These are phyloP conservation scores for Geotrichum aggregatum DNA, from an alignment of 1,139 yeast species.

Conservation along the genomic window DNA sequence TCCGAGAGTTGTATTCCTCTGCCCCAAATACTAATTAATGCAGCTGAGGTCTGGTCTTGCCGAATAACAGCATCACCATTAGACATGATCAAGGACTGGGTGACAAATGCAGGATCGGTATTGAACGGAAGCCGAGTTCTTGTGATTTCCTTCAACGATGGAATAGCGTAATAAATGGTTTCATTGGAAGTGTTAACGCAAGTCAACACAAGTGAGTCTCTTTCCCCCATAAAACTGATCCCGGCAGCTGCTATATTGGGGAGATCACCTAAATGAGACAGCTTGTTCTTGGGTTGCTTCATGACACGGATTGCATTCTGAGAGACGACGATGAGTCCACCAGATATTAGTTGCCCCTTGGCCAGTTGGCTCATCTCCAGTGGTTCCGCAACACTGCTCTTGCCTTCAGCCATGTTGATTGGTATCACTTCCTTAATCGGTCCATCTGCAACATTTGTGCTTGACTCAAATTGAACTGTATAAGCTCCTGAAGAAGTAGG, in stretches of 20 bases:
- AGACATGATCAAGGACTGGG: conserved; percentile 50
- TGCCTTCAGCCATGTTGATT: conserved; percentile 53
- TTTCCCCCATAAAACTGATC: conserved; percentile 46
- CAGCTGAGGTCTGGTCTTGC: conserved; percentile 54
- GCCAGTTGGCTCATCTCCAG: conserved; percentile 58
- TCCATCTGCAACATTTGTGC: conserved; percentile 46
- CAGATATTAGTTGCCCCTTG: conserved; percentile 59
- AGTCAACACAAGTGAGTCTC: conserved; percentile 44
- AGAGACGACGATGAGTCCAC: conserved; percentile 58
- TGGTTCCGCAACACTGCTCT: conserved; percentile 60
- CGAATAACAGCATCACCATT: conserved; percentile 74
- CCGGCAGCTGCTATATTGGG: conserved; percentile 50
- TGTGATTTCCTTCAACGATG: conserved; percentile 51
- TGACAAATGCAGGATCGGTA: conserved; percentile 39
- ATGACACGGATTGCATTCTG: conserved; percentile 61
- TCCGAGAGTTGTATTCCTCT: conserved; percentile 34
- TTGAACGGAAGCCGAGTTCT: conserved; percentile 43
- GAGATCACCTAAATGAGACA: conserved; percentile 49
- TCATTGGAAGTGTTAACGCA: conserved; percentile 43
- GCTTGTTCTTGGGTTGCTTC: conserved; percentile 49
- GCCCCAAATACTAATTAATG: conserved; percentile 48
- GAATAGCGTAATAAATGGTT: conserved; percentile 47
- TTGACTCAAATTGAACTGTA: conserved; percentile 53
- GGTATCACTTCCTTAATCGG: conserved; percentile 57
- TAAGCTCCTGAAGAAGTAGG: conserved; percentile 72